phyloP scores from a whole-genome alignment of 768 basidiomycete genomes.

The Rhizopogon roseolus region DNA sequence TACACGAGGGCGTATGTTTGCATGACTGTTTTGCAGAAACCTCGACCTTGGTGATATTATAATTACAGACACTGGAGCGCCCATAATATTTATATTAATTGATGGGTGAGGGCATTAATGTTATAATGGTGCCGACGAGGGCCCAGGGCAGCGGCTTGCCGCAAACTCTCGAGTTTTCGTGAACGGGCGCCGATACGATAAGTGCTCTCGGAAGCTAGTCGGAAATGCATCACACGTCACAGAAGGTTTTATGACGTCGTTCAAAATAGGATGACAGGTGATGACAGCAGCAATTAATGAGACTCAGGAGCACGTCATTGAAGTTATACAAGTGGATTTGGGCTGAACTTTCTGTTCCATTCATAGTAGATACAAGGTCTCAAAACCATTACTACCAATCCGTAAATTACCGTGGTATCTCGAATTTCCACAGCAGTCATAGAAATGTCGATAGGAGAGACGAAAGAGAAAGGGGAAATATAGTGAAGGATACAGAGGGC shows the following conservation, averaged over 20 bases:
- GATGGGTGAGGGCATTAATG: background rate
- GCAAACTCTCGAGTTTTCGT: too few relatives aligned
- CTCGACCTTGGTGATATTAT: too few relatives aligned
- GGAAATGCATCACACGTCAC: background rate
- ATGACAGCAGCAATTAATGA: background rate
- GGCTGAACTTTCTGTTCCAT: background rate
- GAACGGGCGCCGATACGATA: too few relatives aligned
- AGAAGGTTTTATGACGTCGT: background rate
- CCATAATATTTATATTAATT: too few relatives aligned
- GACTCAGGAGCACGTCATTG: background rate
- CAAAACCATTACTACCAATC: conserved; percentile 18
- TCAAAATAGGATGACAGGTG: background rate
- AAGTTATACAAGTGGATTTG: background rate
- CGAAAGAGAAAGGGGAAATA: conserved; percentile 1
- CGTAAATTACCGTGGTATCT: conserved; percentile 26
- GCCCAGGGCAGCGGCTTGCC: too few relatives aligned
- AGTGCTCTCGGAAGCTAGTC: too few relatives aligned
- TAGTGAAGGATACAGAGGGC: conserved; percentile 24
- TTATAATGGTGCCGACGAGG: background rate
- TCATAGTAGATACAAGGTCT: conserved; percentile 25
- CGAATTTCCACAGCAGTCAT: conserved; percentile 13
- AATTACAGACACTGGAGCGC: too few relatives aligned
- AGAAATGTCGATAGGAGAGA: conserved; percentile 5
- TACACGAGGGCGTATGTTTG: too few relatives aligned
- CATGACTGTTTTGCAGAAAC: too few relatives aligned